These are phyloP conservation scores for Pelagophyceae sp. DNA, from an alignment of 352 stramenopile species.

Conservation along the genomic window DNA sequence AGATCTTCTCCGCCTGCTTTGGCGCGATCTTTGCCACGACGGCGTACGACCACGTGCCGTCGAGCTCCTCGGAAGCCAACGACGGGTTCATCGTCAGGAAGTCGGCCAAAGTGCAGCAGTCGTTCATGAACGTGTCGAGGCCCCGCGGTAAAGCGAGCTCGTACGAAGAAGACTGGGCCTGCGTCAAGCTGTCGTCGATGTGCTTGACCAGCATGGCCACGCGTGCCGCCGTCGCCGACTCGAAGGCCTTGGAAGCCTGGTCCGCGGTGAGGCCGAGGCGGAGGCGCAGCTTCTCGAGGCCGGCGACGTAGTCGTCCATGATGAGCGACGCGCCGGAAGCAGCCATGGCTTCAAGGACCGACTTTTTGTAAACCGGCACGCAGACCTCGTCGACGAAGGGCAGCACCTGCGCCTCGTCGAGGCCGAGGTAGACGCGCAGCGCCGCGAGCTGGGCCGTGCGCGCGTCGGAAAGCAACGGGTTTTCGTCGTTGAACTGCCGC, in stretches of 20 bases:
- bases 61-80: neutral
- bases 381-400: neutral
- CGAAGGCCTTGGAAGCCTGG: neutral
- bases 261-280: neutral
- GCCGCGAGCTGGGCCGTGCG: neutral
- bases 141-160: neutral
- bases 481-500: neutral
- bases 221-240: neutral
- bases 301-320: neutral
- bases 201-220: neutral
- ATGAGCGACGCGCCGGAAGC: neutral
- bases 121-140: neutral
- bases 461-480: neutral
- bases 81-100: neutral
- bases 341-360: slow-evolving; percentile 5
- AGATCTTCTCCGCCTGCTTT: neutral
- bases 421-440: neutral
- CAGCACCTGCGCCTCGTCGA: neutral
- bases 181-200: neutral
- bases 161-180: neutral
- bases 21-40: neutral
- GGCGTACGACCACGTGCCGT: neutral
- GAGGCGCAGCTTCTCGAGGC: neutral
- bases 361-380: neutral
- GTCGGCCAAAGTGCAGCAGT: neutral